phyloP scores from a whole-genome alignment of 108 stramenopile genomes.

The Ochromonas danica region DNA sequence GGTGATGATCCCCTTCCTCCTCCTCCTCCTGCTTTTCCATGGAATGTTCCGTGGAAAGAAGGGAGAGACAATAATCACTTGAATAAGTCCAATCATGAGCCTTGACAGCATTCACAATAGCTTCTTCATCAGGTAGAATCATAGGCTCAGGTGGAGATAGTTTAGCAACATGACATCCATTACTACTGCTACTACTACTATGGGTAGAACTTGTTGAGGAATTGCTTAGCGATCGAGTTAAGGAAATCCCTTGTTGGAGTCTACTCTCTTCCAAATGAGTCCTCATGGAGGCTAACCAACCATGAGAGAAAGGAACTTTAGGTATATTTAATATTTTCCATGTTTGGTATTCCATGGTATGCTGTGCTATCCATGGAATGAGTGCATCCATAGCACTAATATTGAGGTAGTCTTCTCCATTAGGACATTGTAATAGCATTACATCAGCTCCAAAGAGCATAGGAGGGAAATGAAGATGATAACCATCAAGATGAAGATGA shows the following conservation, averaged over 20 bases:
- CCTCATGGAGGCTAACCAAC: neutral
- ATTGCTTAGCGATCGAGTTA: no score
- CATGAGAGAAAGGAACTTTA: slow-evolving; percentile 4
- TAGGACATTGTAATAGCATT: neutral
- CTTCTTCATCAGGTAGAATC: no score
- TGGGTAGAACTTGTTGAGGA: no score
- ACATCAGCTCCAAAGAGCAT: slow-evolving; percentile 1
- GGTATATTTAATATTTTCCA: neutral
- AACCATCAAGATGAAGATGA: neutral
- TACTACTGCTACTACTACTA: neutral
- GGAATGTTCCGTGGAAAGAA: no score
- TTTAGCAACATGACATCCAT: neutral
- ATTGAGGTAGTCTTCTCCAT: neutral
- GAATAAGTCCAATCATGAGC: neutral
- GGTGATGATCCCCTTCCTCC: no score
- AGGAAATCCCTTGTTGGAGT: no score
- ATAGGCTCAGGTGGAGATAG: no score
- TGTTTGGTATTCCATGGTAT: neutral
- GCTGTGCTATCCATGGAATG: neutral
- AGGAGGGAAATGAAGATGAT: neutral
- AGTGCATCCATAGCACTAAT: slow-evolving; percentile 1
- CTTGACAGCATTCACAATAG: no score
- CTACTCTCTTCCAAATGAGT: neutral
- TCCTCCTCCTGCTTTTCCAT: no score
- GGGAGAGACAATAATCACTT: slow-evolving; percentile 6